Evolutionary conservation across 192 early-diverging fungal species (phyloP).

Genomic region (Allomyces macrogynus): DNA sequence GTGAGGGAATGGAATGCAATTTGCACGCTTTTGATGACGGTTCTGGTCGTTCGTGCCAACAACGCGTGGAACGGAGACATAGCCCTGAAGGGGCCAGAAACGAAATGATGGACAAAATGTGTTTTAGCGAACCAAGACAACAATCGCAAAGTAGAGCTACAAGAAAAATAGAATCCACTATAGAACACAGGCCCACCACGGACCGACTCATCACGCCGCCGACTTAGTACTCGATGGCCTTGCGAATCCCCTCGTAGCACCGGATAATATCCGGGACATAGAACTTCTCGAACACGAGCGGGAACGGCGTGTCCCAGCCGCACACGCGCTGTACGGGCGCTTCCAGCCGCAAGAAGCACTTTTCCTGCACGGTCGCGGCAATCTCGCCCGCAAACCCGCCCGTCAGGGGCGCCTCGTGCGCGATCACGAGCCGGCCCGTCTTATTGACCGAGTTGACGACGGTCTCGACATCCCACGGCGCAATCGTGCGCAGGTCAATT

Average conservation of each 20-base stretch:
- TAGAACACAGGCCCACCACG: too few species aligned
- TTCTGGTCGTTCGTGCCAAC: too few species aligned
- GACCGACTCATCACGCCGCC: too few species aligned
- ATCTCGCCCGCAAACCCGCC: constrained; percentile 83
- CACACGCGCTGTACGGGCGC: constrained; percentile 77
- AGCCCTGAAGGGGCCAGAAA: too few species aligned
- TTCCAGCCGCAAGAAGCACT: constrained; percentile 78
- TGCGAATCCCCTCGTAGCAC: constrained; percentile 72
- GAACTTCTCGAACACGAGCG: constrained; percentile 78
- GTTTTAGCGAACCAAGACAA: too few species aligned
- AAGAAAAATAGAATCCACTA: too few species aligned
- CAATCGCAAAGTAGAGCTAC: too few species aligned
- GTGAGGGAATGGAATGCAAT: too few species aligned
- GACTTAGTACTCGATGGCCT: constrained; percentile 44
- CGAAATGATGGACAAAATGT: too few species aligned
- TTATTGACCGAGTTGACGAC: constrained; percentile 75
- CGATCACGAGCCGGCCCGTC: constrained; percentile 76
- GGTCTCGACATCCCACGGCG: constrained; percentile 83
- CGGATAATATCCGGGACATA: constrained; percentile 74
- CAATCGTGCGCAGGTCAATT: constrained; percentile 76
- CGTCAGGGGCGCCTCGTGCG: constrained; percentile 83
- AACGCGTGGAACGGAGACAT: too few species aligned
- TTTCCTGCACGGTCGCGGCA: constrained; percentile 69
- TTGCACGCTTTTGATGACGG: too few species aligned
- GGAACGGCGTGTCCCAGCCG: constrained; percentile 79